These are phyloP conservation scores for Penicillium coffeae DNA, from an alignment of 495 filamentous ascomycete species.

Conservation along the genomic window DNA sequence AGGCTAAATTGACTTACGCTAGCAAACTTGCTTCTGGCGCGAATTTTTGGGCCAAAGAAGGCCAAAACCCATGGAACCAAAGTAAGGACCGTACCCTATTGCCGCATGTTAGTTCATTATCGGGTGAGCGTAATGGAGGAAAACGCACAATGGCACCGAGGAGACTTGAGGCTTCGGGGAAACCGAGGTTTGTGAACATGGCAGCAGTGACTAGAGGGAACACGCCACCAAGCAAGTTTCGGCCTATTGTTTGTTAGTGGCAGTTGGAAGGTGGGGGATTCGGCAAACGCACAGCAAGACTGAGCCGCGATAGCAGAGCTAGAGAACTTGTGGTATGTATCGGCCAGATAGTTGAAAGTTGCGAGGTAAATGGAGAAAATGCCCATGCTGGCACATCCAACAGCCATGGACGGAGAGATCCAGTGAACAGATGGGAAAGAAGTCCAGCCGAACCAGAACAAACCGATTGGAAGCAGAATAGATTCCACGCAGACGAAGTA, in stretches of 20 bases:
- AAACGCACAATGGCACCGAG: slow-evolving; percentile 64
- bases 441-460: slow-evolving; percentile 83
- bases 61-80: slow-evolving; percentile 84
- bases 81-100: slow-evolving; percentile 58
- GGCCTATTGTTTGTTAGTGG: slow-evolving; percentile 33
- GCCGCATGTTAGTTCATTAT: slow-evolving; percentile 5
- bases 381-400: slow-evolving; percentile 76
- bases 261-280: too few relatives aligned
- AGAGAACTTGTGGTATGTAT: slow-evolving; percentile 80
- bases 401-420: slow-evolving; percentile 69
- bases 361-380: slow-evolving; percentile 88
- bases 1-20: slow-evolving; percentile 30
- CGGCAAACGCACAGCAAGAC: slow-evolving; percentile 61
- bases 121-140: not conserved
- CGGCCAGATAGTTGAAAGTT: slow-evolving; percentile 93
- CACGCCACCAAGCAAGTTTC: slow-evolving; percentile 78
- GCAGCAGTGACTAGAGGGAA: slow-evolving; percentile 74
- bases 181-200: slow-evolving; percentile 70
- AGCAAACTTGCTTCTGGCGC: slow-evolving; percentile 76
- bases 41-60: slow-evolving; percentile 73
- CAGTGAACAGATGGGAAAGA: slow-evolving; percentile 64
- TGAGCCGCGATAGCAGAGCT: slow-evolving; percentile 87
- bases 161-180: slow-evolving; percentile 67
- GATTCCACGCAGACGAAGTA: slow-evolving; percentile 79
- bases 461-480: slow-evolving; percentile 64